These are phyloP conservation scores for Cladosporium sp. DNA, from an alignment of 2,329 filamentous ascomycete species.

Conservation along the genomic window DNA sequence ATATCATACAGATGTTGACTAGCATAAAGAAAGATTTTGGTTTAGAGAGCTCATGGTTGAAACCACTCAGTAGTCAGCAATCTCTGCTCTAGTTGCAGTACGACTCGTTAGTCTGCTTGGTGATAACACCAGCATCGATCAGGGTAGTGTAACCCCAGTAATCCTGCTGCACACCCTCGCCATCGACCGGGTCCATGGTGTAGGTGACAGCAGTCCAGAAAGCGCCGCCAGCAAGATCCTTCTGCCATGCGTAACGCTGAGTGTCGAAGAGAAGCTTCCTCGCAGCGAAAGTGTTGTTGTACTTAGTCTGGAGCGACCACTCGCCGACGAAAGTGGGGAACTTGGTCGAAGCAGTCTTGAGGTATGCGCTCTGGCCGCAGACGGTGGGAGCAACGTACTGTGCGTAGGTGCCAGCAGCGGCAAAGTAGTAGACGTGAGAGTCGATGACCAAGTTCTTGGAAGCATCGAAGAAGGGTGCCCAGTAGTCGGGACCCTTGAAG, in stretches of 20 bases:
- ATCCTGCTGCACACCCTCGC: conserved; percentile 17
- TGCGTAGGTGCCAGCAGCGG: conserved; percentile 22
- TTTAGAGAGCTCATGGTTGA: no score
- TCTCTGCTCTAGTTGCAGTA: conserved; percentile 2
- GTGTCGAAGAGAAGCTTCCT: conserved; percentile 31
- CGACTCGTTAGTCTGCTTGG: conserved; percentile 9
- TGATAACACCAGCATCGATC: conserved; percentile 6
- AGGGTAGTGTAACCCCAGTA: conserved; percentile 18
- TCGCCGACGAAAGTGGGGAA: conserved; percentile 35
- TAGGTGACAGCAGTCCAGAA: conserved; percentile 19
- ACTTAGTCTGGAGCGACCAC: conserved; percentile 32
- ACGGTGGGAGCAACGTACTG: conserved; percentile 26
- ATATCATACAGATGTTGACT: no score
- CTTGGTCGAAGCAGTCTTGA: conserved; percentile 20
- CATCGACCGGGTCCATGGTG: conserved; percentile 15
- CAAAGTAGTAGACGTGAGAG: conserved; percentile 31
- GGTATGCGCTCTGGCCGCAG: conserved; percentile 24
- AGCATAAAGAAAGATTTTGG: no score
- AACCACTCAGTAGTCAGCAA: no score
- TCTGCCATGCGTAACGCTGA: conserved; percentile 32
- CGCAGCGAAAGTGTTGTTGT: conserved; percentile 31
- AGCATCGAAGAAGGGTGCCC: conserved; percentile 25
- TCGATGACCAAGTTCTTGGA: conserved; percentile 31
- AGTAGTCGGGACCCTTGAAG: conserved; percentile 27
- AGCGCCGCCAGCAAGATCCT: conserved; percentile 28